These are phyloP conservation scores for Rhodotorula sp. DNA, from an alignment of 1,284 basidiomycete genomes.

Conservation along the genomic window DNA sequence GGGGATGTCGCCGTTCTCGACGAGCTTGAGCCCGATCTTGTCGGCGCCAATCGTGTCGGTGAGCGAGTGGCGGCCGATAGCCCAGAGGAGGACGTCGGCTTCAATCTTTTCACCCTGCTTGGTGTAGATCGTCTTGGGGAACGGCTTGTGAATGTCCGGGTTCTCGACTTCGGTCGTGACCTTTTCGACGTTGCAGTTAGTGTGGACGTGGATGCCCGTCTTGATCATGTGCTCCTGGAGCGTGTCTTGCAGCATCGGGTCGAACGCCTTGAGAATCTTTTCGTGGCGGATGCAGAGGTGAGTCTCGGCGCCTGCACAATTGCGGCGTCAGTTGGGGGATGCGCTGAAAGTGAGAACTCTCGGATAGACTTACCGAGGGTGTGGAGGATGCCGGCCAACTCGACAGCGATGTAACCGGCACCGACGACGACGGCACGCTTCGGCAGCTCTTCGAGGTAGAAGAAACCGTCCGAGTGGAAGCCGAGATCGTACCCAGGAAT, in stretches of 20 bases:
- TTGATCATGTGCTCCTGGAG: slow-evolving; percentile 94
- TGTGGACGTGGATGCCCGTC: slow-evolving; percentile 84
- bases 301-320: slow-evolving; percentile 73
- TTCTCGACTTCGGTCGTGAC: slow-evolving; percentile 59
- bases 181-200: slow-evolving; percentile 68
- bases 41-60: slow-evolving; percentile 78
- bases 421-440: slow-evolving; percentile 91
- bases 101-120: slow-evolving; percentile 71
- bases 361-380: slow-evolving; percentile 48
- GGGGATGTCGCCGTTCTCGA: slow-evolving; percentile 74
- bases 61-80: slow-evolving; percentile 82
- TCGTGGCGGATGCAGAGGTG: slow-evolving; percentile 88
- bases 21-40: slow-evolving; percentile 70
- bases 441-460: slow-evolving; percentile 84
- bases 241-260: slow-evolving; percentile 79
- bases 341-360: not conserved
- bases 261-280: slow-evolving; percentile 87
- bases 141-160: slow-evolving; percentile 39
- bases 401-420: slow-evolving; percentile 96
- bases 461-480: slow-evolving; percentile 94
- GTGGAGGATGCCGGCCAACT: slow-evolving; percentile 80
- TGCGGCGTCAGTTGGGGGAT: not conserved
- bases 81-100: slow-evolving; percentile 89
- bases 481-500: slow-evolving; percentile 89
- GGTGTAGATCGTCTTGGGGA: slow-evolving; percentile 60